Conservation (phyloP, 2,329 filamentous ascomycete genomes). For the Fusarium poae region DNA sequence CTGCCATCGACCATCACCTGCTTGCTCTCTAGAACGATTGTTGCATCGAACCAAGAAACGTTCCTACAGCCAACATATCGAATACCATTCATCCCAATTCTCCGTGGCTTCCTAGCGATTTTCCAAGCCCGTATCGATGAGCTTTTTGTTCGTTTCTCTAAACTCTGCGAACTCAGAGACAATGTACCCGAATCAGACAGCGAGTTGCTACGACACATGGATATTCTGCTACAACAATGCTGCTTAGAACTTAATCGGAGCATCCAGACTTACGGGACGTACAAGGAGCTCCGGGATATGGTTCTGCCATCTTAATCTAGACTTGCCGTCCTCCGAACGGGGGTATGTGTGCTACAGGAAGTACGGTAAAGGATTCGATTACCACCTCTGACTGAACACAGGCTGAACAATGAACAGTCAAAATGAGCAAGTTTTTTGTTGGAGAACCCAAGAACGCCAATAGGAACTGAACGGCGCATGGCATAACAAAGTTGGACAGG, state of each 20-base stretch:
- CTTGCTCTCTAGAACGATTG: background rate
- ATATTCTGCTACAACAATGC: constrained; percentile 10
- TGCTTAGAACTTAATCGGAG: constrained; percentile 16
- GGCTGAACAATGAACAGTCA: background rate
- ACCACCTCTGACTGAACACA: background rate
- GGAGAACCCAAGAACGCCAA: background rate
- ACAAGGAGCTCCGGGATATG: constrained; percentile 3
- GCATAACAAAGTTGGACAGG: no score
- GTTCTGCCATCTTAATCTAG: background rate
- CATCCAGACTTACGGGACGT: background rate
- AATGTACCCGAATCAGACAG: background rate
- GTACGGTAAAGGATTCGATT: background rate
- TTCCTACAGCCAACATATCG: background rate
- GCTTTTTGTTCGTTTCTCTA: constrained; percentile 7
- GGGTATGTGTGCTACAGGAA: background rate
- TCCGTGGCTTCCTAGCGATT: constrained; percentile 1
- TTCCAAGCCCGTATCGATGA: constrained; percentile 8
- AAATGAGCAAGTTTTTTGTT: background rate
- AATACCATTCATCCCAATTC: background rate
- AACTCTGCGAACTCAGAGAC: constrained; percentile 10
- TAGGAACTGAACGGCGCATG: background rate
- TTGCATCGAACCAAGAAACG: background rate
- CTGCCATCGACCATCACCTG: background rate
- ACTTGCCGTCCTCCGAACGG: no score
- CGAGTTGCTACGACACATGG: background rate